These are phyloP conservation scores for Myochromella boudieri DNA, from an alignment of 768 basidiomycete species.

Conservation along the genomic window DNA sequence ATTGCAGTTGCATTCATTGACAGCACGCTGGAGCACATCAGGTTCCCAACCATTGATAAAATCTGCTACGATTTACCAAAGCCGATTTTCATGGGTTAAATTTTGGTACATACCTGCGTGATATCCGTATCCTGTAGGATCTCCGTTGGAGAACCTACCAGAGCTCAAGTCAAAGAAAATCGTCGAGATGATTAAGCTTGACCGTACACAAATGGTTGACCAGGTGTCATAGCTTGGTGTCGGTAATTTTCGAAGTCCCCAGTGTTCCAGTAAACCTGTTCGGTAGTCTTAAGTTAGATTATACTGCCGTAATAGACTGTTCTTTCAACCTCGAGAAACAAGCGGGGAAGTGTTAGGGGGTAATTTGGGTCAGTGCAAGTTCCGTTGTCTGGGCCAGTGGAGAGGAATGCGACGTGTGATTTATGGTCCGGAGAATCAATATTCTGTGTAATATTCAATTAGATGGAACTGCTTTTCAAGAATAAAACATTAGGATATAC, in stretches of 20 bases:
- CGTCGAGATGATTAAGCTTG: not conserved
- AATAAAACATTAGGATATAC: constrained; percentile 12
- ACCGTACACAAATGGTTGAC: constrained; percentile 35
- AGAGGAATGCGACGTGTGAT: constrained; percentile 38
- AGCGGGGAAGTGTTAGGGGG: constrained; percentile 39
- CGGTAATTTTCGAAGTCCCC: constrained; percentile 20
- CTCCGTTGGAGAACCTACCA: constrained; percentile 36
- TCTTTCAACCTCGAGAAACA: constrained; percentile 40
- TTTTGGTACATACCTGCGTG: constrained; percentile 26
- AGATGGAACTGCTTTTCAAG: constrained; percentile 11
- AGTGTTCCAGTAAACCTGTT: constrained; percentile 31
- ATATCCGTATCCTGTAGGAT: constrained; percentile 44
- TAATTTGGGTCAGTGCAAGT: constrained; percentile 35
- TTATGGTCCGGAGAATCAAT: constrained; percentile 38
- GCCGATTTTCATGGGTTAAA: not conserved
- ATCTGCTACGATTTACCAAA: constrained; percentile 20
- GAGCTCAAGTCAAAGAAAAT: not conserved
- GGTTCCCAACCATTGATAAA: constrained; percentile 50
- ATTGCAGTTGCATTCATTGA: constrained; percentile 42
- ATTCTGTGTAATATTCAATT: constrained; percentile 24
- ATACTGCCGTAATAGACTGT: not conserved
- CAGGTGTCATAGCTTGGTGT: constrained; percentile 29
- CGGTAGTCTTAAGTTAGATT: not conserved
- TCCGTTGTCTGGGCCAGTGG: constrained; percentile 40
- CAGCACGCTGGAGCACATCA: constrained; percentile 40